Evolutionary conservation across 2,329 filamentous ascomycete species (phyloP).

Genomic region (Aureobasidium musti): DNA sequence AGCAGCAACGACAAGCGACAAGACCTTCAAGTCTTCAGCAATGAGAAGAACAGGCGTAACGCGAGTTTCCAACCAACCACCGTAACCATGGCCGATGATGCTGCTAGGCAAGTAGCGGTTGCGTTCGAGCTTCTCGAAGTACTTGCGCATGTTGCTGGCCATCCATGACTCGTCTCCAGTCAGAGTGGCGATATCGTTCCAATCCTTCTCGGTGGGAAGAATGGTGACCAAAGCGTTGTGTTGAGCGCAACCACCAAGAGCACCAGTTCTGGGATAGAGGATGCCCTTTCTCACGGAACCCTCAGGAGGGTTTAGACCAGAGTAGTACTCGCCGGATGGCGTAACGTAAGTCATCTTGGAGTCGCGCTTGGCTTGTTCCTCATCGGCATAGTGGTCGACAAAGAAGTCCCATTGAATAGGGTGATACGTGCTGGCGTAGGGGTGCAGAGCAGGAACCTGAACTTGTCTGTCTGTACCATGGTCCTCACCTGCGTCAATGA

Average conservation of each 20-base stretch:
- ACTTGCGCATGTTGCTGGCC: conserved; percentile 59
- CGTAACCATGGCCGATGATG: conserved; percentile 56
- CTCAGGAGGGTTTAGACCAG: conserved; percentile 55
- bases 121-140: conserved; percentile 56
- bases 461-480: conserved; percentile 55
- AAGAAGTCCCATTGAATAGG: conserved; percentile 64
- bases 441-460: conserved; percentile 57
- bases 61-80: conserved; percentile 59
- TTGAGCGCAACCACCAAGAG: conserved; percentile 60
- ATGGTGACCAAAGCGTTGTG: conserved; percentile 64
- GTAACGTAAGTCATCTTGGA: conserved; percentile 61
- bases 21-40: conserved; percentile 55
- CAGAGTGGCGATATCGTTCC: conserved; percentile 57
- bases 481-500: conserved; percentile 63
- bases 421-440: conserved; percentile 57
- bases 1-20: conserved; percentile 55
- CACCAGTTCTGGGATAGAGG: conserved; percentile 60
- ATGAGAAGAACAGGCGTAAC: conserved; percentile 56
- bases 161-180: conserved; percentile 64
- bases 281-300: conserved; percentile 57
- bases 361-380: conserved; percentile 56
- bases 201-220: conserved; percentile 62
- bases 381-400: conserved; percentile 62
- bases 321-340: conserved; percentile 55
- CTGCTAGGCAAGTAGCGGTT: conserved; percentile 54